Evolutionary conservation across 2,329 filamentous ascomycete species (phyloP).

Genomic region (Penicillium palitans): DNA sequence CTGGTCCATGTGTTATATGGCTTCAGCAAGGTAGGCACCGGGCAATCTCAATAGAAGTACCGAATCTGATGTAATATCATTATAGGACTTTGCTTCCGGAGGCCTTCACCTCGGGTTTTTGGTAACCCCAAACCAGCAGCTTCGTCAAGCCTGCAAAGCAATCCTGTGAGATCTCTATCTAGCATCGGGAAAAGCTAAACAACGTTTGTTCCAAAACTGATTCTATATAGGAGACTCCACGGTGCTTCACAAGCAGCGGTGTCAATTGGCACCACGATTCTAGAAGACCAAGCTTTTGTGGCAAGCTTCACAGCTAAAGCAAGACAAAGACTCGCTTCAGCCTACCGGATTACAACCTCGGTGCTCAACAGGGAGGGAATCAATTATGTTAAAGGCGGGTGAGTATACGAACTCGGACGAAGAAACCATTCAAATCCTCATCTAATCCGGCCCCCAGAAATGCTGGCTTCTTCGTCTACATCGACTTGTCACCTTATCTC

Average conservation of each 20-base stretch:
- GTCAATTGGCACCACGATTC: constrained; percentile 33
- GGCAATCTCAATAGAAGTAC: constrained; percentile 23
- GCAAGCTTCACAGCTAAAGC: constrained; percentile 31
- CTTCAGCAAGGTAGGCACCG: constrained; percentile 36
- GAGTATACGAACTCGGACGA: background rate
- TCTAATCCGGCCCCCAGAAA: constrained; percentile 29
- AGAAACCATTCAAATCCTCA: background rate
- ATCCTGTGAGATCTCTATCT: constrained; percentile 20
- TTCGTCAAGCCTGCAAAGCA: constrained; percentile 30
- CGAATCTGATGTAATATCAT: constrained; percentile 32
- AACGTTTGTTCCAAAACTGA: background rate
- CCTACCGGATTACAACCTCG: constrained; percentile 33
- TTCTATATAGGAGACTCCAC: constrained; percentile 27
- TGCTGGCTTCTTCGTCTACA: constrained; percentile 51
- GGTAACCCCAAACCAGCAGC: constrained; percentile 26
- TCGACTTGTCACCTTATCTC: constrained; percentile 47
- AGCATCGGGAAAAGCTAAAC: too few species aligned
- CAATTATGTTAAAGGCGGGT: constrained; percentile 38
- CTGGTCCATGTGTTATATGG: constrained; percentile 54
- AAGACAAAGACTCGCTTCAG: constrained; percentile 22
- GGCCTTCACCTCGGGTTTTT: constrained; percentile 34
- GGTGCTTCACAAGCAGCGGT: constrained; percentile 28
- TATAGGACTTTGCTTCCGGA: constrained; percentile 34
- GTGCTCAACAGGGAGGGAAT: constrained; percentile 42
- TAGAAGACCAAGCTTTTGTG: constrained; percentile 41